Evolutionary conservation across 192 early-diverging fungal genomes (phyloP), one percentile per base, ranked within the genome.

Genomic region (Coemansia sp.): DNA sequence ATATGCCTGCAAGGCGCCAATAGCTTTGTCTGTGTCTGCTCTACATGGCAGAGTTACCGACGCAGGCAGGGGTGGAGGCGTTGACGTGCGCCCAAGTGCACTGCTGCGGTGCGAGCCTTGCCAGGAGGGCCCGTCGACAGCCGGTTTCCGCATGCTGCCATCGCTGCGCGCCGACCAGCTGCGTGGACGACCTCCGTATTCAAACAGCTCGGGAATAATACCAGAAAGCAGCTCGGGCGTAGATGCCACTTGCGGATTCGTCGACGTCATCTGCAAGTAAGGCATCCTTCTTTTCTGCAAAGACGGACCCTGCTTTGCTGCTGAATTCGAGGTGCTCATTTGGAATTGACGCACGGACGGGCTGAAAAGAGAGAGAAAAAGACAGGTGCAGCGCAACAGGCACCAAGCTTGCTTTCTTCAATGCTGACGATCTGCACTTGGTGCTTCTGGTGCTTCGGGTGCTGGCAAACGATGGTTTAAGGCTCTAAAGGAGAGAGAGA

Each of bases 101-200:
- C 63, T 56, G 38, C 45, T 64, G 32, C 63, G 50, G 10, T 36
- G 50, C 20, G 63, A 51, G 34, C 52, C 36, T 22, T 20, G 6
- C 11, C 63, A 56, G 11, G 42, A 45, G 42, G 42, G 16, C 42
- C 10, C 42, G 12, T 5, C 5, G 8, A 14, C 10, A 12, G 42
- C 22, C 20, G 50, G 49, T 31, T 50, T 48, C 22, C 28, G 32
- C 20, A 61, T 18, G 50, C 51, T 49, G 32, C 36, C 50, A 5
- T 64, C 63, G 54, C 62, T 45, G 36, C 58, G 63, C 3, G 60
- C 52, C 28, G 76, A 78, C 76, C 76, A 78, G 64, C 76, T 78
- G 20, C 76, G 76, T 5, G 76, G 71, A 32, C 76, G 62, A 29
- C 65, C 60, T n/a, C 66, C 70, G 48, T 56, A 63, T 12, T 72